Evolutionary conservation across 495 filamentous ascomycete species (phyloP).

Genomic region (Aspergillus egyptiacus): DNA sequence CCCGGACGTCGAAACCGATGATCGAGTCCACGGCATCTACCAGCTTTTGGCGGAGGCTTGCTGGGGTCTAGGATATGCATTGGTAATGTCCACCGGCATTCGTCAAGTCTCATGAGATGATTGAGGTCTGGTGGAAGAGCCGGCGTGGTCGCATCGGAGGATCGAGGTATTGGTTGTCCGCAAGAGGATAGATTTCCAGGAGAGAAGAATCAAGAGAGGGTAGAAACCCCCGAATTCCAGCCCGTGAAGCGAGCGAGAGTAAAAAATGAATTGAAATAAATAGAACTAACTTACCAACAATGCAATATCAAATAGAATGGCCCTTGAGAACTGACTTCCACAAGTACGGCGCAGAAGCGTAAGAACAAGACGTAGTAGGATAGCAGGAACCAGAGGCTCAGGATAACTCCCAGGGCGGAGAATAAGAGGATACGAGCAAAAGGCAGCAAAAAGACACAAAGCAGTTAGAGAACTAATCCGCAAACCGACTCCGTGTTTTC

Average conservation of each 20-base stretch:
- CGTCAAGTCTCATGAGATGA: neutral
- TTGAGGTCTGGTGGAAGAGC: neutral
- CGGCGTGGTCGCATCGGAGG: neutral
- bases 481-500: slow-evolving; percentile 43
- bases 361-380: slow-evolving; percentile 25
- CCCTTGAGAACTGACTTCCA: slow-evolving; percentile 17
- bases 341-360: slow-evolving; percentile 27
- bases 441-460: slow-evolving; percentile 30
- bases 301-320: slow-evolving; percentile 22
- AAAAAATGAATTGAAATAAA: neutral
- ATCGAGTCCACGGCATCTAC: neutral
- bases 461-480: slow-evolving; percentile 32
- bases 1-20: too few species aligned
- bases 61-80: neutral
- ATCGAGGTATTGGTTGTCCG: neutral
- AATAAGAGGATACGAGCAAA: slow-evolving; percentile 34
- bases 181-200: neutral
- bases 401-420: slow-evolving; percentile 32
- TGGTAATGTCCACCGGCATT: neutral
- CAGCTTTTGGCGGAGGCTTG: neutral
- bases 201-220: neutral
- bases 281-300: slow-evolving; percentile 25
- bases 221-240: neutral
- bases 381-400: slow-evolving; percentile 24
- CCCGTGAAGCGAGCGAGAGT: neutral